These are phyloP conservation scores for Magnolia kwangsiensis DNA, from an alignment of 164 flowering plant species.

Conservation along the genomic window DNA sequence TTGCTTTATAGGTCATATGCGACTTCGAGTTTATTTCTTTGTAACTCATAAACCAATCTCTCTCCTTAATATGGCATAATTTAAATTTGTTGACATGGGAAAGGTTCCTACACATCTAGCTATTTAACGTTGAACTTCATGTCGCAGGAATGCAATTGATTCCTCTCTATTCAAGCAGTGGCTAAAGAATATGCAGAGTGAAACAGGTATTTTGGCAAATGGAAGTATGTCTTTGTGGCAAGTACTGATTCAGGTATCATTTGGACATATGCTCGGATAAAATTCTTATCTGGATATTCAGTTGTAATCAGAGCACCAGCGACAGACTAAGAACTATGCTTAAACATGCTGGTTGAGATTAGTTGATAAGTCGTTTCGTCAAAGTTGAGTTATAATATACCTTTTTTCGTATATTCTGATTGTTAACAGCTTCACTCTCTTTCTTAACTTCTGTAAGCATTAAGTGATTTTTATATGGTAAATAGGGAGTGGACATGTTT, in stretches of 20 bases:
- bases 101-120: not conserved
- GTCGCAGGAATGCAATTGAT: conserved; percentile 66
- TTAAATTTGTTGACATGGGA: not conserved
- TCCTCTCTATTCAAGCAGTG: conserved; percentile 78
- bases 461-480: not conserved
- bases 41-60: not conserved
- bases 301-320: not conserved
- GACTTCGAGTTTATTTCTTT: not conserved
- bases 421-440: not conserved
- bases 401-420: not conserved
- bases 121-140: conserved; percentile 1
- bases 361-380: not conserved
- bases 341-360: not conserved
- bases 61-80: not conserved
- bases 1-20: not conserved
- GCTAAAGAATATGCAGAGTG: conserved; percentile 70
- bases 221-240: conserved; percentile 48
- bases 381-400: not conserved
- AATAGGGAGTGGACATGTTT: conserved; percentile 87
- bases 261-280: not conserved
- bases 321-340: not conserved
- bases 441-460: not conserved
- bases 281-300: too few relatives aligned
- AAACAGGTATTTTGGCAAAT: conserved; percentile 56
- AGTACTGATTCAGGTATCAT: conserved; percentile 75